phyloP scores from a whole-genome alignment of 164 flowering plant genomes.

The Sextonia rubra region DNA sequence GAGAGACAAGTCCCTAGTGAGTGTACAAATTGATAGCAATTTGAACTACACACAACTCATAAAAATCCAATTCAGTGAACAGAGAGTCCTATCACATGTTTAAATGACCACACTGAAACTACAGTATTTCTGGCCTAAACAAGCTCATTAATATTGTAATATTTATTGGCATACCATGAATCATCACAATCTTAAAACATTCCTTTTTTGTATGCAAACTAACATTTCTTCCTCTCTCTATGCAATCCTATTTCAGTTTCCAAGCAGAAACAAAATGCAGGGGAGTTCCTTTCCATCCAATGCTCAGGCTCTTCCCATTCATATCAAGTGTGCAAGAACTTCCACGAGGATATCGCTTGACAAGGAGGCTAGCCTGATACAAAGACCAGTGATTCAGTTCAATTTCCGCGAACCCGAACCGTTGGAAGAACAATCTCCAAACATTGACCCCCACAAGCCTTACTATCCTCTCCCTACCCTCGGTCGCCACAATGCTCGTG shows the following conservation, averaged over 20 bases:
- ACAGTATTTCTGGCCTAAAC: too few species aligned
- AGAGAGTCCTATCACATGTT: too few species aligned
- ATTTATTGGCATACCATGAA: too few species aligned
- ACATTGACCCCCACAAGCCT: constrained; percentile 36
- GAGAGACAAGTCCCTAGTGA: too few species aligned
- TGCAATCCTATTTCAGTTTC: constrained; percentile 19
- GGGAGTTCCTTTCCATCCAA: constrained; percentile 64
- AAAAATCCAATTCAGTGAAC: too few species aligned
- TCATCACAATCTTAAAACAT: too few species aligned
- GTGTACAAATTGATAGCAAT: too few species aligned
- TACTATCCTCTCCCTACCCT: constrained; percentile 42
- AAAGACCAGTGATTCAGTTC: constrained; percentile 38
- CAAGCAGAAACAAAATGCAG: constrained; percentile 40
- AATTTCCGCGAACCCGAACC: constrained; percentile 41
- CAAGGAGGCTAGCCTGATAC: constrained; percentile 40
- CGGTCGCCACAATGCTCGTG: constrained; percentile 37
- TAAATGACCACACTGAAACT: too few species aligned
- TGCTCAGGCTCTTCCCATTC: constrained; percentile 31
- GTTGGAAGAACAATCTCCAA: constrained; percentile 46
- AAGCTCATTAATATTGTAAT: too few species aligned
- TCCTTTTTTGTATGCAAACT: not conserved
- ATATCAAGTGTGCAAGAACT: constrained; percentile 33
- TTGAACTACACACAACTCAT: too few species aligned
- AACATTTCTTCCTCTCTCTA: not conserved
- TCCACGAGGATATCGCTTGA: constrained; percentile 23